These are phyloP conservation scores for Russula ochroleuca DNA, from an alignment of 768 basidiomycete genomes.

Conservation along the genomic window DNA sequence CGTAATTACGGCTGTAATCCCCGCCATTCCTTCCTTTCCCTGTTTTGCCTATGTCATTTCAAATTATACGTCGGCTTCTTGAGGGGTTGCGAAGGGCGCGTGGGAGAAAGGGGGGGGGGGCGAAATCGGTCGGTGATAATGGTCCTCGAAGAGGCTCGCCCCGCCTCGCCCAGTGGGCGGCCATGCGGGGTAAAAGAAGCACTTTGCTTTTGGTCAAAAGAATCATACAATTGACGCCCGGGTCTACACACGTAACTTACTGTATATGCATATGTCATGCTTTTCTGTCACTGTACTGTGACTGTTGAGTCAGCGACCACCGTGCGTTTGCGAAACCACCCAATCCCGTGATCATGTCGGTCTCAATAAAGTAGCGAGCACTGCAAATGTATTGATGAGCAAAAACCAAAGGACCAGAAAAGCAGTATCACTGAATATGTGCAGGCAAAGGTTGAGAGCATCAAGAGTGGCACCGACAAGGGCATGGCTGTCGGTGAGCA, in stretches of 20 bases:
- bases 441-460: too few species aligned
- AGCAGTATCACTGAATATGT: too few species aligned
- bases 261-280: background rate
- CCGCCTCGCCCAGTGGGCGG: too few species aligned
- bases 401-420: too few species aligned
- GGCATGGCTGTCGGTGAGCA: too few species aligned
- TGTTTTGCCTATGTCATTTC: background rate
- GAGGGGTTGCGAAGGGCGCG: too few species aligned
- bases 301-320: background rate
- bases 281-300: background rate
- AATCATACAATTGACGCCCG: background rate
- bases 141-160: background rate
- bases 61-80: background rate
- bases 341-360: background rate
- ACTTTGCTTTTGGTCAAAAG: background rate
- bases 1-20: background rate
- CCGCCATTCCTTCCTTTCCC: background rate
- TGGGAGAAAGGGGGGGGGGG: too few species aligned
- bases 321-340: background rate
- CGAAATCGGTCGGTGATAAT: background rate
- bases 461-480: too few species aligned
- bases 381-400: too few species aligned
- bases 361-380: too few species aligned
- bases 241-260: background rate
- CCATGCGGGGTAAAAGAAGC: background rate